phyloP scores from a whole-genome alignment of 148 eudicot genomes.

The Vaccinium vitisidaea region DNA sequence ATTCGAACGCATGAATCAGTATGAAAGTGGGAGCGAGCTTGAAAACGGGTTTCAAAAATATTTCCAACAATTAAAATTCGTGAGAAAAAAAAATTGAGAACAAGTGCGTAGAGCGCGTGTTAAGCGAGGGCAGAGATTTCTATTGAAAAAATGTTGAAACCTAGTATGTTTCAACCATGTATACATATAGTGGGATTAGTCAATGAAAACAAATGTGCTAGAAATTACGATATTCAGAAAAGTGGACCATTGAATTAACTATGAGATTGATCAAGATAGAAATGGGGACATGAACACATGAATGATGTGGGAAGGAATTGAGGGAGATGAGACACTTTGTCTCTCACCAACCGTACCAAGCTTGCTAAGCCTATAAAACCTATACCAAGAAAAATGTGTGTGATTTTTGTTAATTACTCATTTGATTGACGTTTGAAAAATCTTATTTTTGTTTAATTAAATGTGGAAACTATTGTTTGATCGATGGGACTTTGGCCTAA shows the following conservation, averaged over 20 bases:
- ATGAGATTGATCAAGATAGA: neutral
- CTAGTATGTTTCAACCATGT: neutral
- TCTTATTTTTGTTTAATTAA: too few relatives aligned
- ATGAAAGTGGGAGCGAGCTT: neutral
- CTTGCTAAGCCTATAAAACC: neutral
- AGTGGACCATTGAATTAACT: neutral
- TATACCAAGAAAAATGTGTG: neutral
- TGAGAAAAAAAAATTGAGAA: neutral
- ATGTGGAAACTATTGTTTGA: slow-evolving; percentile 4
- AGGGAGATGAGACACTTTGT: neutral
- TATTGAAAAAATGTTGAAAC: neutral
- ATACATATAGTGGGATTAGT: neutral
- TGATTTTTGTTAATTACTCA: neutral
- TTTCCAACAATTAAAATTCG: too few relatives aligned
- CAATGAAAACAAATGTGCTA: neutral
- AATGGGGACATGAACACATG: neutral
- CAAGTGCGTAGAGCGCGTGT: too few relatives aligned
- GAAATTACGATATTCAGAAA: neutral
- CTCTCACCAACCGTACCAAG: slow-evolving; percentile 10
- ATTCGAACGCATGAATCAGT: neutral
- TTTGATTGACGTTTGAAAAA: neutral
- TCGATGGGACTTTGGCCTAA: neutral
- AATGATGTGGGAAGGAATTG: neutral
- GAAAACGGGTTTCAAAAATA: neutral
- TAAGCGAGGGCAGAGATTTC: too few relatives aligned